Base-by-base conservation (phyloP, 2,329 filamentous ascomycete species). In the Colletotrichum scovillei region DNA sequence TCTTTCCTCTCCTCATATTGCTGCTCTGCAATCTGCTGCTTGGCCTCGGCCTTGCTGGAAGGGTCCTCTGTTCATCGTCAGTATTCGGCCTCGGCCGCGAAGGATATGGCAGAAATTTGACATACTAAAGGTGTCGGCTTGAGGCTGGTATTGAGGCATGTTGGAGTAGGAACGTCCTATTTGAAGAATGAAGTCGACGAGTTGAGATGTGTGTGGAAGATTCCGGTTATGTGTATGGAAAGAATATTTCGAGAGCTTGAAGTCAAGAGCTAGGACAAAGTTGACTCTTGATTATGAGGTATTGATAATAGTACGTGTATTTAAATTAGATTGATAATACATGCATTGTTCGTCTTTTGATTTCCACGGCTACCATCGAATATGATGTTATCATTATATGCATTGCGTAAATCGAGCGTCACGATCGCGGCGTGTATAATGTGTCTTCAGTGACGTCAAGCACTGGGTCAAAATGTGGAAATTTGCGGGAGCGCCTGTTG, bases 51-150 rank as follows among this genome's bases (percentile, higher is more conserved):
- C 19, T 70, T 60, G 55, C 68, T 67, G 22, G 62, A 42, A 16
- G 68, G 62, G 24, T 66, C 62, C 24, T 55, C 68, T 70, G 24
- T 53, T 24, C 2, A 22, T 1, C 4, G 4, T 70, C n/a, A 70
- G 38, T 5, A 11, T 9, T 4, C 22, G 24, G 24, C 3, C 32
- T 2, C 12, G 5, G 14, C 12, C 9, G 3, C 38, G 1, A 2
- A 38, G 9, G 11, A 12, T 35, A 5, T 35, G 32, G 28, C 2
- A 2, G 26, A 4, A 49, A 22, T 8, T 9, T 4, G 1, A n/a
- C 68, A 14, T 70, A 70, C 62, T 70, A 55, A 30, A 55, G 46
- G 55, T 55, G 32, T 67, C 55, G n/a, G 62, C 42, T 60, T 70
- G 62, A 53, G 63, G 26, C 7, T 66, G 55, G 55, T 60, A 70